phyloP scores from a whole-genome alignment of 2,329 filamentous ascomycete species.

The Sarocladiaceae sp. region DNA sequence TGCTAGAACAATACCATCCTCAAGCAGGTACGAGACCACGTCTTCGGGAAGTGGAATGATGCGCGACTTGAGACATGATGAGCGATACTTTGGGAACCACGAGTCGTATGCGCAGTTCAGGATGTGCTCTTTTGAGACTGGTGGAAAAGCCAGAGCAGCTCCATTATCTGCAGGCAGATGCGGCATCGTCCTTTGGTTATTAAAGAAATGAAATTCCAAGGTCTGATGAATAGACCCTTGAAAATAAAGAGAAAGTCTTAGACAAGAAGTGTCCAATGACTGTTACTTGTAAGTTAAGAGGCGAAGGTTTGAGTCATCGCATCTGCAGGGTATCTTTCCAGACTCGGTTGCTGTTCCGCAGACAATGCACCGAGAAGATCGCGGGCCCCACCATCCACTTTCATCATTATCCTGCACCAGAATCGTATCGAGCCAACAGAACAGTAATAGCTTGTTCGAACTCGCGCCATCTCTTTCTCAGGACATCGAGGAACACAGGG shows the following conservation, averaged over 20 bases:
- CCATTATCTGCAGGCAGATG: constrained; percentile 22
- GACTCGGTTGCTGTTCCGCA: background rate
- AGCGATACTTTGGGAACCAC: constrained; percentile 84
- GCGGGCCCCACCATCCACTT: constrained; percentile 1
- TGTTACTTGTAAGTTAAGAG: background rate
- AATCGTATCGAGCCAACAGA: background rate
- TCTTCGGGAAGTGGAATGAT: constrained; percentile 71
- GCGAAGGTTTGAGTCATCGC: constrained; percentile 5
- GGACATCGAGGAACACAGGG: no score
- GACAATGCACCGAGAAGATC: background rate
- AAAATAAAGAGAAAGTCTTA: background rate
- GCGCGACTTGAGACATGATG: constrained; percentile 78
- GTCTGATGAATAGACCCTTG: no score
- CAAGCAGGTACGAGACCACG: constrained; percentile 83
- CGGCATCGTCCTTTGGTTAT: no score
- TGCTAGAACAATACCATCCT: constrained; percentile 88
- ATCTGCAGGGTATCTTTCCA: constrained; percentile 1
- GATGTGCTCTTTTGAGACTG: constrained; percentile 81
- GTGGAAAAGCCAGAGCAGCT: constrained; percentile 64
- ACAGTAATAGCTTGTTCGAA: no score
- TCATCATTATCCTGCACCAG: background rate
- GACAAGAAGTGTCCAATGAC: background rate
- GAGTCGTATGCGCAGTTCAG: constrained; percentile 90
- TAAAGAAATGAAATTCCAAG: no score
- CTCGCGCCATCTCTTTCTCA: background rate